phyloP scores from a whole-genome alignment of 2,329 filamentous ascomycete genomes.

The Fusarium abutilonis region DNA sequence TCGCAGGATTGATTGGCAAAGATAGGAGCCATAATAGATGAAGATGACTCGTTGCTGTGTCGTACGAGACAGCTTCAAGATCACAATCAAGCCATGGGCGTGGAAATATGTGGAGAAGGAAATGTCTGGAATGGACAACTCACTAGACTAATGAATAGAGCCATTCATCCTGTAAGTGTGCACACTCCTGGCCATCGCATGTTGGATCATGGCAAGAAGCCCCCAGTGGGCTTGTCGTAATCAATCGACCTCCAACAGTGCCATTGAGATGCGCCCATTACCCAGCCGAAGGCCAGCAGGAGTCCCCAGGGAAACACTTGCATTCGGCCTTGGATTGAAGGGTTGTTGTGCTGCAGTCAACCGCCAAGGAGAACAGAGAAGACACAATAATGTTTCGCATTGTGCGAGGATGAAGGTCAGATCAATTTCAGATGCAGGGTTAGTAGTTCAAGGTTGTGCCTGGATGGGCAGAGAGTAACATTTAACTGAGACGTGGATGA shows the following conservation, averaged over 20 bases:
- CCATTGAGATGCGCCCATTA: constrained; percentile 61
- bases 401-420: not conserved
- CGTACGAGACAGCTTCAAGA: not conserved
- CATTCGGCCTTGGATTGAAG: not conserved
- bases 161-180: constrained; percentile 56
- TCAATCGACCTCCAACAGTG: constrained; percentile 60
- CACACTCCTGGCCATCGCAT: constrained; percentile 59
- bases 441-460: too few species aligned
- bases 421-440: too few species aligned
- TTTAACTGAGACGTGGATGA: too few species aligned
- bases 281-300: constrained; percentile 59
- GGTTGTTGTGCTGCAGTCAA: not conserved
- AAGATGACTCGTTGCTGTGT: constrained; percentile 32
- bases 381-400: not conserved
- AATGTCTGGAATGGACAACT: constrained; percentile 10
- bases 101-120: accelerated
- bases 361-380: constrained; percentile 6
- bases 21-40: constrained; percentile 49
- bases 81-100: not conserved
- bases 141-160: constrained; percentile 56
- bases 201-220: constrained; percentile 59
- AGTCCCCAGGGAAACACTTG: constrained; percentile 54
- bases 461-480: too few species aligned
- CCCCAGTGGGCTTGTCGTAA: constrained; percentile 62
- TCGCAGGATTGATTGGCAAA: constrained; percentile 55